Evolutionary conservation across 2,329 filamentous ascomycete species (phyloP), one percentile per base, ranked within the genome.

Genomic region (Colletotrichum euphorbiae): DNA sequence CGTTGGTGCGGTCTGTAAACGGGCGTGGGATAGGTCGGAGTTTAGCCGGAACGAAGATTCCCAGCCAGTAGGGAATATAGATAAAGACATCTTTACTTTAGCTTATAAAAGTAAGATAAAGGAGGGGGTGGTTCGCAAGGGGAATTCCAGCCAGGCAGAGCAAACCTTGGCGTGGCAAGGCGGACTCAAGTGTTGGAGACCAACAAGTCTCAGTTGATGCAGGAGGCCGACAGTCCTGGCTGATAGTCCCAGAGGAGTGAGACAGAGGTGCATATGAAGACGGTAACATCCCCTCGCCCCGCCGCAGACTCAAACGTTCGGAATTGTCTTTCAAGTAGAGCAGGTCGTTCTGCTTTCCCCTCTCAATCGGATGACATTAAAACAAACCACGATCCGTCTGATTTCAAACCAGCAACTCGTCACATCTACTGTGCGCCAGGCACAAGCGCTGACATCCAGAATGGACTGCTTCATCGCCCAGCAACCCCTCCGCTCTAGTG

Each of bases 401-500:
- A 28, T 28, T 28, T 28, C 24, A 24, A 24, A 28, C 6, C 7
- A 28, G 28, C 24, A 24, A 24, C 24, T 24, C 24, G 24, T 24
- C 24, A 24, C 24, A 24, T 24, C 24, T 38, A 38, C 33, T 9
- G 3, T 11, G 33, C 33, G 12, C 33, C 33, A 38, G 7, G 36
- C 13, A 55, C 24, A 5, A 24, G 24, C 24, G 24, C 28, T 8
- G 28, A 8, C 28, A 28, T 6, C 28, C 28, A 28, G 28, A 28
- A 66, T 62, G 62, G 46, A 62, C 2, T 48, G 40, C 48, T 9
- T 68, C 38, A 7, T 68, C 60, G 21, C 31, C 15, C 36, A 54
- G 1, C 38, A 67, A n/a, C 65, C 60, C 1, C 5, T 58, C 6
- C 43, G 31, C 2, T 52, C 60, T 11, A 51, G 43, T 8, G 38